These are phyloP conservation scores for Backusella mclennaniae DNA, from an alignment of 192 early-diverging fungal genomes.

Conservation along the genomic window DNA sequence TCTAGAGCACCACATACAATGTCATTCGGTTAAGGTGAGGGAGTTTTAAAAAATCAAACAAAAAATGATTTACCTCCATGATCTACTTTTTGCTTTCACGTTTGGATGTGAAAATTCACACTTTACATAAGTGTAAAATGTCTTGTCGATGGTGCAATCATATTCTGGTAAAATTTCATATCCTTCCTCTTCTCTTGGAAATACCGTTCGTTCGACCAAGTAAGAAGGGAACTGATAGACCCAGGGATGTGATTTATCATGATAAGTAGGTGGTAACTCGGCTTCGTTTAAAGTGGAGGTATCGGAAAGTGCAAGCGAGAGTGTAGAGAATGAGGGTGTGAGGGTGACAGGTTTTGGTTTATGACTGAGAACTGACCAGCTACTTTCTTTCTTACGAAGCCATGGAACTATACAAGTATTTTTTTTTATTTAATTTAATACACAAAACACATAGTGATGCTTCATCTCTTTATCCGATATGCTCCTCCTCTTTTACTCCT, in stretches of 20 bases:
- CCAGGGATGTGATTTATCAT: constrained; percentile 23
- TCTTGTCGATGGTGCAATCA: constrained; percentile 43
- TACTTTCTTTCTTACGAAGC: constrained; percentile 17
- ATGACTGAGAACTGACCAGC: constrained; percentile 1
- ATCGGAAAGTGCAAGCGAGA: neutral
- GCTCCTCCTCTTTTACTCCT: neutral
- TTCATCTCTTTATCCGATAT: neutral
- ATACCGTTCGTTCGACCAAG: neutral
- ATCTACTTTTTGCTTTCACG: constrained; percentile 37
- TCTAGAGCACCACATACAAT: constrained; percentile 6
- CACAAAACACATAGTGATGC: neutral
- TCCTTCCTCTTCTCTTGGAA: constrained; percentile 42
- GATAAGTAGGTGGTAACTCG: constrained; percentile 8
- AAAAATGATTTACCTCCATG: constrained; percentile 40
- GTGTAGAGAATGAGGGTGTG: neutral
- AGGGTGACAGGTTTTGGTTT: neutral
- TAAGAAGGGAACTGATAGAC: constrained; percentile 1
- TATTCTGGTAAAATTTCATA: constrained; percentile 46
- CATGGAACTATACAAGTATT: neutral
- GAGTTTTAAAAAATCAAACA: neutral
- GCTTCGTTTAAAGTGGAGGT: neutral
- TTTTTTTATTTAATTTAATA: neutral
- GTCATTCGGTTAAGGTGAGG: neutral
- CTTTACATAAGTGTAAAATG: constrained; percentile 42
- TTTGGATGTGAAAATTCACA: constrained; percentile 40